These are phyloP conservation scores for Penicillium sp. DNA, from an alignment of 2,329 filamentous ascomycete species.

Conservation along the genomic window DNA sequence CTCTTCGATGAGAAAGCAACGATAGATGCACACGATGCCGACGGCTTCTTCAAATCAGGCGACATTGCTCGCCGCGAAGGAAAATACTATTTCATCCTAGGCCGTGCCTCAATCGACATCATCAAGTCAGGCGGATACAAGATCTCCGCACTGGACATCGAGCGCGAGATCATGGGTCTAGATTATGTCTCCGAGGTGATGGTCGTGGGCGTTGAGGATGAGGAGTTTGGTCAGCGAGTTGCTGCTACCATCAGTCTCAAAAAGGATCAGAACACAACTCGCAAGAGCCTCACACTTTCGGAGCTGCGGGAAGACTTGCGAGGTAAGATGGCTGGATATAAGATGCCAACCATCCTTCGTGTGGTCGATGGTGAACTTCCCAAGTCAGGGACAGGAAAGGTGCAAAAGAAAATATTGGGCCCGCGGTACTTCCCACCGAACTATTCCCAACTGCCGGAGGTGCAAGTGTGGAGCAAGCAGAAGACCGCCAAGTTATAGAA, in stretches of 20 bases:
- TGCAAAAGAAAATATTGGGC: conserved; percentile 39
- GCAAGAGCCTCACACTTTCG: conserved; percentile 28
- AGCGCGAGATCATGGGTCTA: conserved; percentile 51
- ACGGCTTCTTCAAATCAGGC: conserved; percentile 48
- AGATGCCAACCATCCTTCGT: conserved; percentile 83
- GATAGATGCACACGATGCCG: conserved; percentile 40
- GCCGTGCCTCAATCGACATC: conserved; percentile 52
- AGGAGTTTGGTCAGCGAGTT: conserved; percentile 54
- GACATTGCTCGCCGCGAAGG: conserved; percentile 38
- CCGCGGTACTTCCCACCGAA: conserved; percentile 34
- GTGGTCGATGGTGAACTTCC: conserved; percentile 59
- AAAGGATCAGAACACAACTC: conserved; percentile 15
- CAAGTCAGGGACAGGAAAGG: conserved; percentile 77
- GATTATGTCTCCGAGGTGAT: conserved; percentile 52
- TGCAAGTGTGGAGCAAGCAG: conserved; percentile 31
- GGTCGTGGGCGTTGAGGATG: conserved; percentile 53
- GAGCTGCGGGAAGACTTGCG: conserved; percentile 39
- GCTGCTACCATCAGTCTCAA: conserved; percentile 47
- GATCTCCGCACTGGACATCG: conserved; percentile 54
- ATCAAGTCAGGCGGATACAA: conserved; percentile 57
- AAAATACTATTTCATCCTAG: conserved; percentile 50
- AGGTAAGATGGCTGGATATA: conserved; percentile 68
- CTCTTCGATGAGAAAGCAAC: conserved; percentile 44
- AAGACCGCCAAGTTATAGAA: conserved; percentile 16
- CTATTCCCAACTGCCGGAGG: conserved; percentile 25